Conservation (phyloP, 75 land plant species). For the Selaginella moellendorffii region DNA sequence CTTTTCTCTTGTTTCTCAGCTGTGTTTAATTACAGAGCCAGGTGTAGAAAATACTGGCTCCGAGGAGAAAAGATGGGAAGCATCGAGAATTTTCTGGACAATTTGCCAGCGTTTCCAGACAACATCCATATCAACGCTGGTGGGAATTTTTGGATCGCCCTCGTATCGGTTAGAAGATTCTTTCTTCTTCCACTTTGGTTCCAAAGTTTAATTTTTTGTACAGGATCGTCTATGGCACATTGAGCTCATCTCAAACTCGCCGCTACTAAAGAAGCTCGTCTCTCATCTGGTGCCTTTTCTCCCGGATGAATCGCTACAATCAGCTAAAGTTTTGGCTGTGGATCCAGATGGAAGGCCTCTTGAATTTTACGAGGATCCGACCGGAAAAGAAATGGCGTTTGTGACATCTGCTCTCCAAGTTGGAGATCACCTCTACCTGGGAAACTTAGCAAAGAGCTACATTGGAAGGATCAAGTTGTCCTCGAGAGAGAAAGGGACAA, state of each 20-base stretch:
- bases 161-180: slow-evolving; percentile 8
- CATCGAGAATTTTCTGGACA: slow-evolving; percentile 33
- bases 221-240: not conserved
- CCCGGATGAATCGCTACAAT: no score
- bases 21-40: slow-evolving; percentile 24
- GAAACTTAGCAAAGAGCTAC: no score
- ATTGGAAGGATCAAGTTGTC: no score
- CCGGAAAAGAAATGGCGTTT: not conserved
- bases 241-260: not conserved
- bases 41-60: slow-evolving; percentile 38
- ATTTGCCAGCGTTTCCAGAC: slow-evolving; percentile 57
- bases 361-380: slow-evolving; percentile 30
- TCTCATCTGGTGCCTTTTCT: not conserved
- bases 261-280: not conserved
- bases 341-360: slow-evolving; percentile 32
- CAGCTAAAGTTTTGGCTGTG: slow-evolving; percentile 34
- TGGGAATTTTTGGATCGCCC: slow-evolving; percentile 47
- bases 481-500: no score
- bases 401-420: slow-evolving; percentile 32
- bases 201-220: not conserved
- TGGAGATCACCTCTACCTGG: no score
- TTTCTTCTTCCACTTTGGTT: not conserved
- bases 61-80: slow-evolving; percentile 39
- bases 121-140: slow-evolving; percentile 41
- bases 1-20: not conserved